Evolutionary conservation across 495 filamentous ascomycete genomes (phyloP).

Genomic region (Pyronema omphalodes): DNA sequence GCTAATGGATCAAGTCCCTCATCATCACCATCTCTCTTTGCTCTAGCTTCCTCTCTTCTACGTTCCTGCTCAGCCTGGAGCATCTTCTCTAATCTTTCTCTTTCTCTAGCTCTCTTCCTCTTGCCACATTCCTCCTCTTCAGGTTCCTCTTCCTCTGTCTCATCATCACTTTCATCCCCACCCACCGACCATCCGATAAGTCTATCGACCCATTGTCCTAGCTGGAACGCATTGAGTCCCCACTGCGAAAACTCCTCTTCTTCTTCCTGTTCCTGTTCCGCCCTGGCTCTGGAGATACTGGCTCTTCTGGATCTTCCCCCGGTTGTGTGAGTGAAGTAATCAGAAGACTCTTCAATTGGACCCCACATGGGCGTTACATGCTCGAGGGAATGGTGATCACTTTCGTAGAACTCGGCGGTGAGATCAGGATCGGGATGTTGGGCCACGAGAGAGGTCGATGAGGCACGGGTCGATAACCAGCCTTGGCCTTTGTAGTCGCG

Average conservation of each 20-base stretch:
- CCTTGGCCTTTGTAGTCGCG: constrained; percentile 62
- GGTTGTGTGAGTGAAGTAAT: too few relatives aligned
- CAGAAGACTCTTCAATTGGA: not conserved
- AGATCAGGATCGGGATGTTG: not conserved
- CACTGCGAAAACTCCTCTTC: constrained; percentile 35
- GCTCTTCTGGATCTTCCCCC: constrained; percentile 5
- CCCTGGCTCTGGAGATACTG: too few relatives aligned
- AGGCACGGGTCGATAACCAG: constrained; percentile 56
- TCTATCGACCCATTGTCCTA: constrained; percentile 59
- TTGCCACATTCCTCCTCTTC: constrained; percentile 18
- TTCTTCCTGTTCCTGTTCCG: constrained; percentile 14
- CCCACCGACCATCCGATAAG: constrained; percentile 63
- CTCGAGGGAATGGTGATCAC: not conserved
- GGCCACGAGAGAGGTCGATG: constrained; percentile 42
- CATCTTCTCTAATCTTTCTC: not conserved
- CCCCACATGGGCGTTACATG: not conserved
- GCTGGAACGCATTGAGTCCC: constrained; percentile 38
- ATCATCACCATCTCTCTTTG: constrained; percentile 32
- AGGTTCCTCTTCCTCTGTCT: constrained; percentile 31
- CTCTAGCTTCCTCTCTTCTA: not conserved
- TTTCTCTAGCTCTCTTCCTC: not conserved
- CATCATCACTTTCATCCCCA: constrained; percentile 47
- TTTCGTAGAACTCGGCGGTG: not conserved
- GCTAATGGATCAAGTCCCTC: constrained; percentile 61
- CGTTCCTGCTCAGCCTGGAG: not conserved